Percentiles rank a stretch among this genome's conserved stretches.
phyloP scores from a whole-genome alignment of 2,329 filamentous ascomycete genomes.

The Venturia asperata region DNA sequence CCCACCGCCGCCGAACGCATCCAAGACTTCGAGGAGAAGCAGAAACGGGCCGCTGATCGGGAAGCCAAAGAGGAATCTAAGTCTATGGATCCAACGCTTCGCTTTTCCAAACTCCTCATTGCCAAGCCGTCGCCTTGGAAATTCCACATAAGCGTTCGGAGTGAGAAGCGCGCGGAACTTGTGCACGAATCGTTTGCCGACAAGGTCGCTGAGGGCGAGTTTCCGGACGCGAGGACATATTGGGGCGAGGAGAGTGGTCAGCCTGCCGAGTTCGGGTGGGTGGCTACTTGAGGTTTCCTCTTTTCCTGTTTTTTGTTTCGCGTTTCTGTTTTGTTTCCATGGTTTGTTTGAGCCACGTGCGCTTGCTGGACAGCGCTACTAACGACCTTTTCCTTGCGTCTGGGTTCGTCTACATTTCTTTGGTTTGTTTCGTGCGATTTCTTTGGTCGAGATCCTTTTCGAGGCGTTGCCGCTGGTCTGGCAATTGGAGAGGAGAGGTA shows the following conservation, averaged over 20 bases:
- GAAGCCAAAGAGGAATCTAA: neutral
- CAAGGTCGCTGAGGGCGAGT: conserved; percentile 34
- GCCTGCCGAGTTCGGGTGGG: conserved; percentile 11
- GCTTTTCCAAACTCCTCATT: conserved; percentile 28
- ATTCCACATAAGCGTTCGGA: conserved; percentile 35
- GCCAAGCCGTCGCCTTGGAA: conserved; percentile 41
- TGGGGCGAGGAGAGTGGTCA: conserved; percentile 25
- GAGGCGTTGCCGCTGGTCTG: neutral
- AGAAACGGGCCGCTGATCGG: neutral
- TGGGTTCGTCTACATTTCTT: neutral
- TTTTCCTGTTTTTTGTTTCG: neutral
- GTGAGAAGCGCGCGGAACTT: conserved; percentile 27
- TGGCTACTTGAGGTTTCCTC: neutral
- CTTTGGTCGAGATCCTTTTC: neutral
- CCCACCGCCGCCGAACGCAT: conserved; percentile 15
- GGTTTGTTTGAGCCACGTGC: neutral
- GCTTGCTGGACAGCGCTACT: neutral
- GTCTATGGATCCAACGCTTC: neutral
- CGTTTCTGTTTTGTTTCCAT: neutral
- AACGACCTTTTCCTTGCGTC: neutral
- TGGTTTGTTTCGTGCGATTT: neutral
- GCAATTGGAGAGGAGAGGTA: neutral
- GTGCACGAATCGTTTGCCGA: conserved; percentile 32
- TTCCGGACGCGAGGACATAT: conserved; percentile 31
- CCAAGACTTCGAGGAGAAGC: neutral